Conservation (phyloP, 306 rosid genomes). For the Cyclanthera cordifolia region DNA sequence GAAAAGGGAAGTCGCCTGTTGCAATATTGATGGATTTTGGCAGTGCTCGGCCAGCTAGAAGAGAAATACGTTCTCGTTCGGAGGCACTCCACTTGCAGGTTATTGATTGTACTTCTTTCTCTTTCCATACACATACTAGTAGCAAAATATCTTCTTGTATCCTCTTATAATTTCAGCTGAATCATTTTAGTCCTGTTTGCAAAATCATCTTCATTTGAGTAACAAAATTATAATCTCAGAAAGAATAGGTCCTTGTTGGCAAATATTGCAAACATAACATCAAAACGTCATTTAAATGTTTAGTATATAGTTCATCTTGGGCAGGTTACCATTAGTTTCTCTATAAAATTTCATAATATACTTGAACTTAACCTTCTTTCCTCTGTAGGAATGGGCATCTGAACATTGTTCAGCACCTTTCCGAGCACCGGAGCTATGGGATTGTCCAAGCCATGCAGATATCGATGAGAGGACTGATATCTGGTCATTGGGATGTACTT, state of each 20-base stretch:
- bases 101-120: not conserved
- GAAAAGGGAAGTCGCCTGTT: constrained; percentile 69
- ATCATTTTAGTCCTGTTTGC: too few relatives aligned
- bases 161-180: too few relatives aligned
- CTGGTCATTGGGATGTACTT: constrained; percentile 97
- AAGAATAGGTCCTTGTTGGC: too few relatives aligned
- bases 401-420: constrained; percentile 96
- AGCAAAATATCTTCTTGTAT: not conserved
- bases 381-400: constrained; percentile 94
- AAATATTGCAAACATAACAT: too few relatives aligned
- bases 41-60: constrained; percentile 89
- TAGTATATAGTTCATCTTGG: not conserved
- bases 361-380: not conserved
- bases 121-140: not conserved
- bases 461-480: constrained; percentile 95
- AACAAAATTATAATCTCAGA: too few relatives aligned
- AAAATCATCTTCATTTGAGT: too few relatives aligned
- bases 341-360: not conserved
- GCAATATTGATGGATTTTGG: constrained; percentile 99
- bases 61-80: constrained; percentile 53
- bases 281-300: too few relatives aligned
- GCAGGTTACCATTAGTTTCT: not conserved
- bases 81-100: constrained; percentile 99
- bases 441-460: constrained; percentile 85
- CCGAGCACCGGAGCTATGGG: constrained; percentile 99